A percentile compares a stretch with the other conserved stretches of the same genome.
phyloP scores from a whole-genome alignment of 441 rosid genomes.

The Manihot esculenta region DNA sequence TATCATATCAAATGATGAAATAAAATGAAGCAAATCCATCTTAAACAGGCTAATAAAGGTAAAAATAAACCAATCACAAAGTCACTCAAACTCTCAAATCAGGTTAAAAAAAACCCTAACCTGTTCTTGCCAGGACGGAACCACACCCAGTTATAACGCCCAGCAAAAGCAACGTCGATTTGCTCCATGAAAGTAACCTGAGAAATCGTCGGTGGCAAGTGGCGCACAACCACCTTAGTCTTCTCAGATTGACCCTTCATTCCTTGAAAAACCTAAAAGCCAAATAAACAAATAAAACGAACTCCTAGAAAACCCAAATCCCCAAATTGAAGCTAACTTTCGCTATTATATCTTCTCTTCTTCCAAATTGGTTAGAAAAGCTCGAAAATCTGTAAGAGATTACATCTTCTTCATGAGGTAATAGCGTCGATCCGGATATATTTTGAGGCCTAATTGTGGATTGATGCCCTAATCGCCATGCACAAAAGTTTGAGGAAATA shows the following conservation, averaged over 20 bases:
- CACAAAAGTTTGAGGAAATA: background rate
- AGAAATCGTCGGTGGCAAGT: constrained; percentile 64
- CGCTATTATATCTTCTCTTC: background rate
- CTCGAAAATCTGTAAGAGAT: constrained; percentile 27
- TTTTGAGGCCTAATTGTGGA: constrained; percentile 30
- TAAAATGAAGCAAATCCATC: constrained; percentile 7
- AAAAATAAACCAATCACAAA: background rate
- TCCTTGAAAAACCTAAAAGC: constrained; percentile 23
- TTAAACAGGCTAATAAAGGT: background rate
- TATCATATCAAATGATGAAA: background rate
- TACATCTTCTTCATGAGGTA: constrained; percentile 40
- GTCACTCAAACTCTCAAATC: background rate
- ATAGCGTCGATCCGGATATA: constrained; percentile 19
- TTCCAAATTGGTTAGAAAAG: background rate
- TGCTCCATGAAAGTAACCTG: constrained; percentile 50
- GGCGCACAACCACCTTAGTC: constrained; percentile 74
- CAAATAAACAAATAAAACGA: constrained; percentile 7
- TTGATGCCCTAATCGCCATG: constrained; percentile 39
- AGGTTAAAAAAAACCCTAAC: constrained; percentile 38
- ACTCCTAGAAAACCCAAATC: constrained; percentile 20
- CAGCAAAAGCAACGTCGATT: constrained; percentile 51
- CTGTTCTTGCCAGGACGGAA: constrained; percentile 65
- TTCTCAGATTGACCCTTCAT: constrained; percentile 62
- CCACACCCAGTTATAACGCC: constrained; percentile 60
- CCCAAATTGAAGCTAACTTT: background rate